Percentiles rank a stretch among this genome's conserved stretches.
These are phyloP conservation scores for Aspergillus hancockii DNA, from an alignment of 495 filamentous ascomycete genomes.

Conservation along the genomic window DNA sequence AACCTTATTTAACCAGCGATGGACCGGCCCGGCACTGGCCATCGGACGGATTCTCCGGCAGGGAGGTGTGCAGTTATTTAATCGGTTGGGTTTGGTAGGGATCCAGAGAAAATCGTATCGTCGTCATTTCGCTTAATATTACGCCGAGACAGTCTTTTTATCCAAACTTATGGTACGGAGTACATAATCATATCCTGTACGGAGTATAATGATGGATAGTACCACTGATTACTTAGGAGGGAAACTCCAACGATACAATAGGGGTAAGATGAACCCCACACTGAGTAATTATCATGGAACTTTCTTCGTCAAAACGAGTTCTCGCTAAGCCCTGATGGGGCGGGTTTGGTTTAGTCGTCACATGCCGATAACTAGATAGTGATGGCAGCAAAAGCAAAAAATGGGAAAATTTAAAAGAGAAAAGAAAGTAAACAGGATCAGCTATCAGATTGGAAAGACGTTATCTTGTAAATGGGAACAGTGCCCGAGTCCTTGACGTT, in stretches of 20 bases:
- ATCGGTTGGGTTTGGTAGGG: not conserved
- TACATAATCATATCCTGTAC: not conserved
- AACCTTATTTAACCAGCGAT: slow-evolving; percentile 17
- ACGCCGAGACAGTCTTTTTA: not conserved
- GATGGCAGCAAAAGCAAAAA: not conserved
- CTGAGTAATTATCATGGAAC: slow-evolving; percentile 6
- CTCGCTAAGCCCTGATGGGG: slow-evolving; percentile 9
- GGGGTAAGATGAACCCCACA: not conserved
- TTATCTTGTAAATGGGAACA: not conserved
- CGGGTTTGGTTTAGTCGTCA: not conserved
- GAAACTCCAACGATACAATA: not conserved
- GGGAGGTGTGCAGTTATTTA: not conserved
- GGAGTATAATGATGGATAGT: not conserved
- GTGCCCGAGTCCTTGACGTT: not conserved
- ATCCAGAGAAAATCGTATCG: not conserved
- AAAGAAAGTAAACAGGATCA: not conserved
- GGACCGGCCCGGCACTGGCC: slow-evolving; percentile 23
- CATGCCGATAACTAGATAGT: not conserved
- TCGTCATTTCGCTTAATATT: not conserved
- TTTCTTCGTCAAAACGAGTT: slow-evolving; percentile 4
- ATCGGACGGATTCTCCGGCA: slow-evolving; percentile 7
- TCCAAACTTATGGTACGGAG: not conserved
- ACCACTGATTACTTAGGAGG: not conserved
- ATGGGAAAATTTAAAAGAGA: not conserved
- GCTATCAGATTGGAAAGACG: not conserved